phyloP scores from a whole-genome alignment of 306 rosid species.

The Astragalus membranaceus region DNA sequence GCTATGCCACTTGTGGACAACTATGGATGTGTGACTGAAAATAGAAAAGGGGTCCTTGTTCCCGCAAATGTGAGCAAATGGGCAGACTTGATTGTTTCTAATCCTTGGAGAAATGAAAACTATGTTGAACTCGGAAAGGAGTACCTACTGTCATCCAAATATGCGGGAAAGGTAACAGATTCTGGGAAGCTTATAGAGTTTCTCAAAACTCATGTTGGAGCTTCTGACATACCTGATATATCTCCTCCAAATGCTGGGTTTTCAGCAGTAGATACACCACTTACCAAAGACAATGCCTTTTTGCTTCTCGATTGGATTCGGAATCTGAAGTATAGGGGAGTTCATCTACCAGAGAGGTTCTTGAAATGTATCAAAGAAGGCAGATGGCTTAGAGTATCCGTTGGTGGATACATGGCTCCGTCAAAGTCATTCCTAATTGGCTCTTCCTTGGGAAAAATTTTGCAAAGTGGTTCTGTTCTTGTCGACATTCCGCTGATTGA shows the following conservation, averaged over 20 bases:
- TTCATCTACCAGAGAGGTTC: constrained; percentile 30
- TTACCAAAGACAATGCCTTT: constrained; percentile 50
- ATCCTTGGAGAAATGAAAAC: constrained; percentile 53
- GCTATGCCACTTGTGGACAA: constrained; percentile 60
- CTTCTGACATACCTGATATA: constrained; percentile 57
- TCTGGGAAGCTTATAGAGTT: constrained; percentile 25
- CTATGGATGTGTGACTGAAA: constrained; percentile 18
- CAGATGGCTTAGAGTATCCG: constrained; percentile 49
- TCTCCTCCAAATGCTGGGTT: constrained; percentile 53
- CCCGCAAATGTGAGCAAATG: constrained; percentile 73
- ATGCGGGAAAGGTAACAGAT: constrained; percentile 34
- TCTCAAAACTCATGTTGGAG: constrained; percentile 30
- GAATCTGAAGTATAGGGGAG: neutral
- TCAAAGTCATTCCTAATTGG: constrained; percentile 46
- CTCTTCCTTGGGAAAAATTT: constrained; percentile 40
- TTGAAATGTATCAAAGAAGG: constrained; percentile 53
- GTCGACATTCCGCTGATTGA: constrained; percentile 76
- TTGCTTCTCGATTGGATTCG: constrained; percentile 65
- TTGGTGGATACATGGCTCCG: constrained; percentile 52
- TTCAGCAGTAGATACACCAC: constrained; percentile 39
- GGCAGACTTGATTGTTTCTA: constrained; percentile 47
- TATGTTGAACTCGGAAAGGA: constrained; percentile 49
- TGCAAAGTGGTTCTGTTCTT: constrained; percentile 46
- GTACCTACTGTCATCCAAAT: constrained; percentile 20
- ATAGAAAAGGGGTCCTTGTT: constrained; percentile 36